Base-by-base conservation (phyloP, 805 yeast species). In the Kregervanrija pseudodelftensis region DNA sequence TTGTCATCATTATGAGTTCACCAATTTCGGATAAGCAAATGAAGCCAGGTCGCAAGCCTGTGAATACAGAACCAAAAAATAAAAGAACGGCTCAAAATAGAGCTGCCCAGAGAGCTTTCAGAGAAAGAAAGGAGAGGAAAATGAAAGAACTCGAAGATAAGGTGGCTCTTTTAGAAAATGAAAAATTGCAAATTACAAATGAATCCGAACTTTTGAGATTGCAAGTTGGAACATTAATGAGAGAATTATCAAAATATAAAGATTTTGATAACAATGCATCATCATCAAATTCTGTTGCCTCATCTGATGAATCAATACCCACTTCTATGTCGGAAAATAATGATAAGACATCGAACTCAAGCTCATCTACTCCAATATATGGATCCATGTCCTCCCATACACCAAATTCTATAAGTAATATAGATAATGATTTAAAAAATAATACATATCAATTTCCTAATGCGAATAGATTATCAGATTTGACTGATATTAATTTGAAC, bases 21-120 rank as follows among this genome's bases (percentile, higher is more conserved):
- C 28, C 28, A 22, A 7, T 22, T 22, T 22, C 28, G 28, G 28
- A 22, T 5, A 22, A 22, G 37, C 36, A 37, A 32, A 35, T 56
- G 39, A 82, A 80, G 58, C 88, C 93, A 0, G 96, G 96, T 2
- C 74, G 96, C 47, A 89, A 86, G 68, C 90, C 87, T 0, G 68
- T 84, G 42, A 74, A 70, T 12, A 78, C 82, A 8, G 74, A 77
- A 14, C 95, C 88, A 54, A 88, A 84, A 60, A 80, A 79, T 57
- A 91, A 87, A 70, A 73, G 99, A 55, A 88, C 95, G 12, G 97
- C 97, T 2, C 98, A 93, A 67, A 91, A 93, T 64, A 76, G 98
- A 56, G 97, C 97, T 3, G 98, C 98, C n/a, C 99, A 93, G 66
- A 73, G 98, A 44, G 98, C 98, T 7, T 91, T 88, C 66, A 73